Base-by-base conservation (phyloP, 2,329 filamentous ascomycete species). In the Monilinia vaccinii-corymbosi region DNA sequence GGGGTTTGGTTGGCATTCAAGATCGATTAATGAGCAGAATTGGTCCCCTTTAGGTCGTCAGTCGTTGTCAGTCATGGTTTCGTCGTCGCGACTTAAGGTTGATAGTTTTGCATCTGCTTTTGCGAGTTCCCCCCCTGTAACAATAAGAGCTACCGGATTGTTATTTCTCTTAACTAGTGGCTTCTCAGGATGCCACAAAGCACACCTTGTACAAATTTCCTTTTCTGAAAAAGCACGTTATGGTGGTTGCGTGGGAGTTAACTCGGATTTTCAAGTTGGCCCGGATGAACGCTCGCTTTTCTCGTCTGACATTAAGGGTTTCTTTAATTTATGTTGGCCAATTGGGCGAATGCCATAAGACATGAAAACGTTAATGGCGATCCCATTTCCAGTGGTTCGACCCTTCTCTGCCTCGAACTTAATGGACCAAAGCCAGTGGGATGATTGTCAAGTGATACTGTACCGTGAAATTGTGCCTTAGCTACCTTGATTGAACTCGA, bases 101-200 rank as follows among this genome's bases (percentile, higher is more conserved):
- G 44, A 57, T 50, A 25, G 16, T 60, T 63, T 59, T 62, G 64
- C 63, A 64, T 66, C 56, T 63, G 47, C 56, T 53, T 62, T 64
- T 63, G 60, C 64, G 61, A 63, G 56, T 66, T 64, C 62, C 63
- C 62, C 63, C 65, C 64, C 64, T 71, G 69, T 71, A 71, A 67
- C 63, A 71, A 60, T 70, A 71, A 63, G 63, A 66, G 61, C 67
- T 60, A 61, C 55, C 56, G 65, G 65, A 62, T 60, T 64, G 44
- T 61, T 60, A 60, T 56, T 48, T 63, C 61, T 61, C 61, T 60
- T 61, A 53, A 57, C 48, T 58, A 51, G 52, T 63, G 58, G 62
- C 60, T 61, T 58, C 60, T 60, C 62, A 58, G 63, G 62, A 66
- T 66, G 61, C 57, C 61, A 60, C 52, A 51, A 63, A 51, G 53